Evolutionary conservation across 306 rosid species (phyloP).

Genomic region (Vigna mungo): DNA sequence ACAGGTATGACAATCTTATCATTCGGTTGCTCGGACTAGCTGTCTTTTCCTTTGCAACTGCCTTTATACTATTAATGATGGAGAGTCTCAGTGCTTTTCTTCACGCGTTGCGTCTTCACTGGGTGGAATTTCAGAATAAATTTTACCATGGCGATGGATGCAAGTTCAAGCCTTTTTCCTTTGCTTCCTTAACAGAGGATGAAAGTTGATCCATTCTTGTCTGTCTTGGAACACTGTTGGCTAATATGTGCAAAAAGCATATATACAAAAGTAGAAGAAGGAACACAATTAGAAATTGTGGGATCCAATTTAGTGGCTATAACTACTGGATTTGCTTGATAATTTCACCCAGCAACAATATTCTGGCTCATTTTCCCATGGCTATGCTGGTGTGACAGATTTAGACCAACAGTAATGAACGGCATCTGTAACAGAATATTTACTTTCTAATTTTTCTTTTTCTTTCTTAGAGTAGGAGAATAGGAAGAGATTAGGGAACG

Average conservation of each 20-base stretch:
- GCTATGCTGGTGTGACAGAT: slow-evolving; percentile 44
- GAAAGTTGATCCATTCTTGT: slow-evolving; percentile 60
- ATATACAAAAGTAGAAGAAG: slow-evolving; percentile 17
- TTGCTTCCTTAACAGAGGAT: slow-evolving; percentile 69
- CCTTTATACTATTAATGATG: slow-evolving; percentile 94
- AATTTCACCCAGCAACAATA: slow-evolving; percentile 45
- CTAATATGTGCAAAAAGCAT: slow-evolving; percentile 27
- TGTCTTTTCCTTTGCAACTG: slow-evolving; percentile 93
- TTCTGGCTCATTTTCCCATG: slow-evolving; percentile 50
- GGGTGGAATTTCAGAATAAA: slow-evolving; percentile 92
- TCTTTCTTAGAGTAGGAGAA: slow-evolving; percentile 39
- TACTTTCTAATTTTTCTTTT: slow-evolving; percentile 12
- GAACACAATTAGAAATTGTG: slow-evolving; percentile 38
- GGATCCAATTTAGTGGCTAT: slow-evolving; percentile 33
- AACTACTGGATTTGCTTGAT: slow-evolving; percentile 42
- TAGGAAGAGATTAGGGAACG: slow-evolving; percentile 31
- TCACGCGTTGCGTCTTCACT: slow-evolving; percentile 94
- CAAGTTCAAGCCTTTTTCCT: slow-evolving; percentile 85
- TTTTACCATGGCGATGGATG: slow-evolving; percentile 89
- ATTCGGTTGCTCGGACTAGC: slow-evolving; percentile 79
- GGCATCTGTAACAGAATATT: slow-evolving; percentile 21
- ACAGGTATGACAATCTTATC: slow-evolving; percentile 78
- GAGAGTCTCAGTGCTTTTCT: slow-evolving; percentile 94
- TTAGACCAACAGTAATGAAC: slow-evolving; percentile 35
- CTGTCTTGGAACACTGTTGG: slow-evolving; percentile 33